Evolutionary conservation across 768 basidiomycete genomes (phyloP).

Genomic region (Mycena galopus): DNA sequence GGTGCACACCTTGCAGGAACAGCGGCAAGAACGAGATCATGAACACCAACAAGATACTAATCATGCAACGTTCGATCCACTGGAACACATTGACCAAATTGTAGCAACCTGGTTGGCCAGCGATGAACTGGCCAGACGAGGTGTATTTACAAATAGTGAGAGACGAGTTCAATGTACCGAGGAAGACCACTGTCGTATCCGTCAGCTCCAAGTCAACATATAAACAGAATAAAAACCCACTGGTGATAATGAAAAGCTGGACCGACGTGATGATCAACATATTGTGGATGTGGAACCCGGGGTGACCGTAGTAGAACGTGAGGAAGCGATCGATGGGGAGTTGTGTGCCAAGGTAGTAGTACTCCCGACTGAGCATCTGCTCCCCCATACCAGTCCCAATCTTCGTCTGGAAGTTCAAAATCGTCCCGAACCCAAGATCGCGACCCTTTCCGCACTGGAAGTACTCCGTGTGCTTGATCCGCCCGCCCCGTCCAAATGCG

Average conservation of each 20-base stretch:
- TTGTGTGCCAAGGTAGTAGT: constrained; percentile 98
- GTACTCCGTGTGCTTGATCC: constrained; percentile 99
- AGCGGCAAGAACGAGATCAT: constrained; percentile 96
- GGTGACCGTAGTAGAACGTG: constrained; percentile 99
- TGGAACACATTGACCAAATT: constrained; percentile 92
- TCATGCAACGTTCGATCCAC: constrained; percentile 96
- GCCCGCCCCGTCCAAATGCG: constrained; percentile 94
- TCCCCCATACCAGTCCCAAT: constrained; percentile 99
- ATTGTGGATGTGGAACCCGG: constrained; percentile 99
- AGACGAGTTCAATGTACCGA: constrained; percentile 91
- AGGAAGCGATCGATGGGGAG: constrained; percentile 98
- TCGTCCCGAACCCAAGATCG: constrained; percentile 98
- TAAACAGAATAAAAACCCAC: constrained; percentile 60
- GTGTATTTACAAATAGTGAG: constrained; percentile 87
- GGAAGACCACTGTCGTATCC: constrained; percentile 81
- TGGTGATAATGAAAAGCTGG: constrained; percentile 93
- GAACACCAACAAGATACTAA: constrained; percentile 98
- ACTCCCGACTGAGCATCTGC: constrained; percentile 98
- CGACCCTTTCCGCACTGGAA: constrained; percentile 99
- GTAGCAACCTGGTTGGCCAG: constrained; percentile 91
- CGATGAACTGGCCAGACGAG: constrained; percentile 77
- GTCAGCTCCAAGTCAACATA: constrained; percentile 31
- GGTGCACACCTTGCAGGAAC: constrained; percentile 87
- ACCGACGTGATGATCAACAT: constrained; percentile 98
- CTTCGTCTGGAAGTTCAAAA: constrained; percentile 99